Evolutionary conservation across 2,329 filamentous ascomycete genomes (phyloP), one percentile per base, ranked within the genome.

Genomic region (Sphaerulina musiva): DNA sequence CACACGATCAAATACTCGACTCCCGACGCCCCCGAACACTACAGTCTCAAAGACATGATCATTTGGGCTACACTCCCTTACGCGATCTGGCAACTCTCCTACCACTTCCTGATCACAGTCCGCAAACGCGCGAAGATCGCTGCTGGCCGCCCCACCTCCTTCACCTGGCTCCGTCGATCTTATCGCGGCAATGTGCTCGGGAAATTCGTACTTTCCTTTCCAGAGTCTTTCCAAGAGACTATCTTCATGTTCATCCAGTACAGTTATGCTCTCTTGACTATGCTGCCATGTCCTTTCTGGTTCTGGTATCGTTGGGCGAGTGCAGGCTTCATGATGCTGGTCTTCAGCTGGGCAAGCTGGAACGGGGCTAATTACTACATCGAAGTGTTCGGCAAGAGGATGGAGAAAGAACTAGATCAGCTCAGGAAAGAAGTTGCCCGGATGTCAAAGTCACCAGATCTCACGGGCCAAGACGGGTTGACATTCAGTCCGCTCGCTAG

Each of bases 321-420:
- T 40, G 83, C 85, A 2, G 62, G 70, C 0, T 98, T 96, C 72
- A 77, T 98, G 44, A 77, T 85, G 51, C 74, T 81, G 2, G 84
- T 98, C n/a, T 97, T 98, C 67, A 78, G 83, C 42, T 96, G 91
- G 90, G 95, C 89, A 63, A 86, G 96, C 53, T 95, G 96, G 75
- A 98, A 98, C 64, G 93, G 93, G 32, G 89, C 93, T 14, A 97
- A 91, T 0, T 98, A 87, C 72, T 98, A 98, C 72, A 97, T 98
- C 66, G 93, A 98, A 65, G 89, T 97, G 1, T 98, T 97, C 69
- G 93, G 95, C 51, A 95, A 88, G 65, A 83, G 91, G 2, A 97
- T 98, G 77, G 89, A 98, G 76, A 95, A 92, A 68, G 93, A 98
- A 71, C 78, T 98, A 10, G 91, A 98, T 69, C 80, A 85, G 49